Evolutionary conservation across 768 basidiomycete genomes (phyloP), one percentile per base, ranked within the genome.

Genomic region (Baorangia bicolor): DNA sequence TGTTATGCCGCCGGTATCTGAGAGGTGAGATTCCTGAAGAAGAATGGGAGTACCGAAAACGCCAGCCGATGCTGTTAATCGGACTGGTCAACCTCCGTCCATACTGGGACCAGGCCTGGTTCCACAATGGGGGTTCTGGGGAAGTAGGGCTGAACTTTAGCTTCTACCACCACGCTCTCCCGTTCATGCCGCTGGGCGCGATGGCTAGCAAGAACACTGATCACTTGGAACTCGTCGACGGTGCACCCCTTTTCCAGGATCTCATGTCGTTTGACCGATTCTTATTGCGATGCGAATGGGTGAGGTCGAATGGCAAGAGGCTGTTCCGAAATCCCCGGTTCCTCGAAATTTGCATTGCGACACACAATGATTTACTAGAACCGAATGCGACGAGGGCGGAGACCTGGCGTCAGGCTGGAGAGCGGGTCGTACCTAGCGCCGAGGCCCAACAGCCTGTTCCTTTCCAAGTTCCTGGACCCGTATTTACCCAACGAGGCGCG

Each of bases 31-130:
- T 86, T 34, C 61, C 64, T 12, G 63, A 74, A 39, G 73, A 73
- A 13, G 83, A 86, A 62, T 85, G 83, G 84, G 73, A 77, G 42
- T 77, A 74, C 45, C 69, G 82, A 30, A 77, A 73, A 53, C 72
- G 67, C 50, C 74, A 84, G 57, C 81, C 81, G 2, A 83, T 81
- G 76, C 69, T 74, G 41, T 77, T 74, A 16, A 71, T 67, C 7
- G 82, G 82, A 5, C 81, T 81, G 13, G 56, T 81, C 13, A 83
- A 80, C 62, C 57, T 84, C 33, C 73, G 83, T 5, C 76, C 31
- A 23, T 23, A 47, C 31, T 47, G 31, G 45, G 16, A 47, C 10
- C 5, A 47, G n/a, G n/a, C n/a, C n/a, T 83, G 81, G 82, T 73
- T 73, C 43, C 55, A 69, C 11, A 60, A 57, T 5, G 81, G 82